phyloP scores from a whole-genome alignment of 768 basidiomycete species.

The Calocybe cyanea region DNA sequence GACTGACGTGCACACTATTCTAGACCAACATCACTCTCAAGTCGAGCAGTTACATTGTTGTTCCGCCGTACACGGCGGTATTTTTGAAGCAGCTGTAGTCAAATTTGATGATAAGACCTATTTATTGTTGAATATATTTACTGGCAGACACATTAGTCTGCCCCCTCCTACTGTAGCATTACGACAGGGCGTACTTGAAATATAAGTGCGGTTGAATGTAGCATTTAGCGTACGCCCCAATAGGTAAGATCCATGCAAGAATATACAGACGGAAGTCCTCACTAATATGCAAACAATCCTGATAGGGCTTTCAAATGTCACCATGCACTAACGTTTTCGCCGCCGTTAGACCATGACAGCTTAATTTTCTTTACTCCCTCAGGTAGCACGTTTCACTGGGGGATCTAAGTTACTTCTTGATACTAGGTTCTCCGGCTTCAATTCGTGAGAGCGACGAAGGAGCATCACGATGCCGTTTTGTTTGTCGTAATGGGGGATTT shows the following conservation, averaged over 20 bases:
- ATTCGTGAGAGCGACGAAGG: too few species aligned
- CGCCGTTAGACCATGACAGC: too few species aligned
- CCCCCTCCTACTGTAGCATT: neutral
- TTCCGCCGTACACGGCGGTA: constrained; percentile 28
- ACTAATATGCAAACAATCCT: neutral
- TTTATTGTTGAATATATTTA: neutral
- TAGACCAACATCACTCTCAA: constrained; percentile 30
- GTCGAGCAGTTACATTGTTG: constrained; percentile 28
- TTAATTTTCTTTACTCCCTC: too few species aligned
- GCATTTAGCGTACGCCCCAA: neutral
- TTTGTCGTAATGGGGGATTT: too few species aligned
- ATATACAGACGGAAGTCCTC: neutral
- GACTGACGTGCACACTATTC: neutral
- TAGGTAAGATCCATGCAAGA: neutral
- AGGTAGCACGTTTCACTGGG: too few species aligned
- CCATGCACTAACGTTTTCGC: too few species aligned
- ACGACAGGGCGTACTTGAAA: neutral
- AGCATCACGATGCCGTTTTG: too few species aligned
- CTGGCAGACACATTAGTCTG: neutral
- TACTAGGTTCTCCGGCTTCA: too few species aligned
- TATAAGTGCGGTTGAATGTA: neutral
- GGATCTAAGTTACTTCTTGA: too few species aligned
- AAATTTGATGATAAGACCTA: too few species aligned
- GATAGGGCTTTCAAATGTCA: too few species aligned
- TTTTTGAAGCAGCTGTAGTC: constrained; percentile 22